Conservation (phyloP, 768 basidiomycete genomes). For the Phanerodontia chrysosporium region DNA sequence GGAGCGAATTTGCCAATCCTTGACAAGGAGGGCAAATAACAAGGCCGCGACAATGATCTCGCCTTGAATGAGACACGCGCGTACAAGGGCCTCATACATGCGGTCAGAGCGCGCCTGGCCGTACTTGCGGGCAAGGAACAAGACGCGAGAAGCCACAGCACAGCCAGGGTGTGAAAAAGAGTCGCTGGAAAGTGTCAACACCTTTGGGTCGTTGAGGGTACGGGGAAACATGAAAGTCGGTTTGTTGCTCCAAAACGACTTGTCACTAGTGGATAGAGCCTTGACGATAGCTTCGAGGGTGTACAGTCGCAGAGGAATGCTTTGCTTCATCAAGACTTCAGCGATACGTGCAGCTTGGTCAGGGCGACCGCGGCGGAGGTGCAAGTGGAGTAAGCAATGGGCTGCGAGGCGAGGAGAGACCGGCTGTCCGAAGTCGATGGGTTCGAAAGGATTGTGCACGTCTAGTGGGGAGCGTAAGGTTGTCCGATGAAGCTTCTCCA, state of each 20-base stretch:
- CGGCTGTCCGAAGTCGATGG: constrained; percentile 43
- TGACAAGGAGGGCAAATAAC: constrained; percentile 59
- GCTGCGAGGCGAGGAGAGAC: constrained; percentile 58
- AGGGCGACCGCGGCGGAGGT: constrained; percentile 48
- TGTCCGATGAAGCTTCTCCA: constrained; percentile 13
- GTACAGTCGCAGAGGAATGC: constrained; percentile 42
- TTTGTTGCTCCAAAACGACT: background rate
- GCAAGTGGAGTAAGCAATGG: constrained; percentile 61
- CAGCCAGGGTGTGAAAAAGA: constrained; percentile 37
- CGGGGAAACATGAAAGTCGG: background rate
- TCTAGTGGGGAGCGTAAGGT: constrained; percentile 13
- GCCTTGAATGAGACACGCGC: constrained; percentile 67
- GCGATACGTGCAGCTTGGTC: constrained; percentile 47
- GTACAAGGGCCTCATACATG: constrained; percentile 59
- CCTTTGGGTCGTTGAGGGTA: constrained; percentile 10
- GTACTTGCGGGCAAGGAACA: constrained; percentile 48
- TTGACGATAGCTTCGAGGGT: constrained; percentile 48
- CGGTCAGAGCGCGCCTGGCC: constrained; percentile 51
- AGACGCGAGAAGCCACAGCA: constrained; percentile 48
- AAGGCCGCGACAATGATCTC: constrained; percentile 76
- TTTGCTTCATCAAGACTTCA: constrained; percentile 47
- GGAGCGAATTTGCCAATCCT: constrained; percentile 50
- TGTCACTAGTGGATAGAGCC: constrained; percentile 10
- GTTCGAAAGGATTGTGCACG: constrained; percentile 29
- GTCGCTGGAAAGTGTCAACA: constrained; percentile 28